Evolutionary conservation across 305 asterid genomes (phyloP).

Genomic region (Fraxinus nigra): DNA sequence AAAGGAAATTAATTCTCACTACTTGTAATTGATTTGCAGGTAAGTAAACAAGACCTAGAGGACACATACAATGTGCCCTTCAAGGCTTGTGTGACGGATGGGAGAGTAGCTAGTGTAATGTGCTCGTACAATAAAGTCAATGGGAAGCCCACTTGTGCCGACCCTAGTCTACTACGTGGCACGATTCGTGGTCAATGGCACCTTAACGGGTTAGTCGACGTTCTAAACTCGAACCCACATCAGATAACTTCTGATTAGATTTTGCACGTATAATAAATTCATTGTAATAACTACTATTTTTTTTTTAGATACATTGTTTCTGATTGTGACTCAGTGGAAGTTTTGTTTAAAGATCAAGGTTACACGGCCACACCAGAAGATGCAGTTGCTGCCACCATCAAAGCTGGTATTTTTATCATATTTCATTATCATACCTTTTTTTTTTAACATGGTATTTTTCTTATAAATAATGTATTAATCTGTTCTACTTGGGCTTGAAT

Average conservation of each 20-base stretch:
- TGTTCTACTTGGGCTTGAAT: not conserved
- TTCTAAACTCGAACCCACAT: not conserved
- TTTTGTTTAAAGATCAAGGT: slow-evolving; percentile 47
- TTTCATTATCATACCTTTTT: not conserved
- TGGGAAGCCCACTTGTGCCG: slow-evolving; percentile 85
- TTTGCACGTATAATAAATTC: not conserved
- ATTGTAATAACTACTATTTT: not conserved
- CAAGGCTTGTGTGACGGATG: slow-evolving; percentile 69
- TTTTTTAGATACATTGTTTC: slow-evolving; percentile 62
- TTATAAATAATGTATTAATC: not conserved
- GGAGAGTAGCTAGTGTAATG: slow-evolving; percentile 75
- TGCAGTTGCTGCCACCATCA: slow-evolving; percentile 55
- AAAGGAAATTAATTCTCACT: not conserved
- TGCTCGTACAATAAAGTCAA: slow-evolving; percentile 82
- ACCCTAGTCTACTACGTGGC: slow-evolving; percentile 58
- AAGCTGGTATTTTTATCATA: slow-evolving; percentile 44
- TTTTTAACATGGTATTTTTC: not conserved
- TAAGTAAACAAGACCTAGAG: slow-evolving; percentile 68
- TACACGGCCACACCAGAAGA: slow-evolving; percentile 60
- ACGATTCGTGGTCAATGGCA: slow-evolving; percentile 69
- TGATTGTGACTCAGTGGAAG: slow-evolving; percentile 70
- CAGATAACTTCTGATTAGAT: not conserved
- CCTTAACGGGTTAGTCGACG: slow-evolving; percentile 53
- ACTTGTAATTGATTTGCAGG: slow-evolving; percentile 31
- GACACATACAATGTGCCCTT: slow-evolving; percentile 80